Conservation (phyloP, 78 protist species). For the Chrysochromulina tobinii region DNA sequence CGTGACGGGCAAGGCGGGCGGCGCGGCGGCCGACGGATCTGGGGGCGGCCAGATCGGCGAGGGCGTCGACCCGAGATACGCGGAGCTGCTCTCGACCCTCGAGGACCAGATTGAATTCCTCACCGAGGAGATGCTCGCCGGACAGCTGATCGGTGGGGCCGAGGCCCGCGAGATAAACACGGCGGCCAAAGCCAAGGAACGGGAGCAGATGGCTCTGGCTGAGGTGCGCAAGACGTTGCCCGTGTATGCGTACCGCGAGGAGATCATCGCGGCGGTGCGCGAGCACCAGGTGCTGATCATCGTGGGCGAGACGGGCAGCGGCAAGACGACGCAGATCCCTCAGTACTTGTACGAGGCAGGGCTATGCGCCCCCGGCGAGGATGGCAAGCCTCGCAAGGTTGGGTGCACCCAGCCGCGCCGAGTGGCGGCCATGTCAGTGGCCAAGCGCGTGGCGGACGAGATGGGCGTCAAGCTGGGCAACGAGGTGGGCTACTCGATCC, state of each 20-base stretch:
- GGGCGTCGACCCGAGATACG: background rate
- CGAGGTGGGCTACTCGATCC: constrained; percentile 91
- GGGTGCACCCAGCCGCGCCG: constrained; percentile 81
- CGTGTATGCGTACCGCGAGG: constrained; percentile 70
- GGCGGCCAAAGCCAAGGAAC: background rate
- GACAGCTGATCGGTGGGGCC: background rate
- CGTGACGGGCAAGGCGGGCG: constrained; percentile 53
- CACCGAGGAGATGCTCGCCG: constrained; percentile 44
- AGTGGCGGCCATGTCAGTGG: constrained; percentile 75
- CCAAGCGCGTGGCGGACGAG: constrained; percentile 73
- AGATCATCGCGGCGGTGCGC: constrained; percentile 55
- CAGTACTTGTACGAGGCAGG: constrained; percentile 93
- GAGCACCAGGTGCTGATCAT: constrained; percentile 41
- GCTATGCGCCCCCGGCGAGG: background rate
- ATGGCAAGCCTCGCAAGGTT: constrained; percentile 47
- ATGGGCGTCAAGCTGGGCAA: constrained; percentile 67
- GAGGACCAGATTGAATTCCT: constrained; percentile 85
- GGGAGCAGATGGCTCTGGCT: background rate
- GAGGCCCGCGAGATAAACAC: background rate
- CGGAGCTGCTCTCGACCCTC: constrained; percentile 38
- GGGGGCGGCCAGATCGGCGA: constrained; percentile 39
- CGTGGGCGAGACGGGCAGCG: constrained; percentile 93
- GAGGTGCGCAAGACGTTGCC: constrained; percentile 78
- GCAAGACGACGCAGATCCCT: constrained; percentile 98
- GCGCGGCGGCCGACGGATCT: constrained; percentile 28